A percentile compares a stretch with the other conserved stretches of the same genome.
phyloP scores from a whole-genome alignment of 352 stramenopile species.

The Phytophthora brassicae region DNA sequence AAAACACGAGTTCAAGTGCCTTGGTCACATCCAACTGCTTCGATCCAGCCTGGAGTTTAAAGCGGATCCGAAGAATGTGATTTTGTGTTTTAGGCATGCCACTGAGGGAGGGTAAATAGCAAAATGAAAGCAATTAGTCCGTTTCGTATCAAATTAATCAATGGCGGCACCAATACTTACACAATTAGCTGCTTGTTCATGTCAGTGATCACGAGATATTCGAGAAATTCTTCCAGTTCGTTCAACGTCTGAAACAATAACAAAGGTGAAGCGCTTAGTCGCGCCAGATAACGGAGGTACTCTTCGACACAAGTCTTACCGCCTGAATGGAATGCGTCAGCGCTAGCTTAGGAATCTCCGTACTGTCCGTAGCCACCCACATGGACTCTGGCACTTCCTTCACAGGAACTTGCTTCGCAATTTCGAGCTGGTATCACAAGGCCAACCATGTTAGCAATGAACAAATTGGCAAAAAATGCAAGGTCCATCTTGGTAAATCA shows the following conservation, averaged over 20 bases:
- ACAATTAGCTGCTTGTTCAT: constrained; percentile 65
- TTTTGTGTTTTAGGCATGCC: constrained; percentile 69
- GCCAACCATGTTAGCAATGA: neutral
- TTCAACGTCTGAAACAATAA: constrained; percentile 46
- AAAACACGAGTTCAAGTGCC: constrained; percentile 45
- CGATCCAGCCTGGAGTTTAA: constrained; percentile 63
- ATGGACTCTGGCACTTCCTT: constrained; percentile 62
- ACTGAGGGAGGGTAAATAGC: constrained; percentile 25
- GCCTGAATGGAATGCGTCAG: constrained; percentile 53
- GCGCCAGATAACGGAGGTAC: neutral
- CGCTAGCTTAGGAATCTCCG: constrained; percentile 61
- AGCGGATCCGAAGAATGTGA: constrained; percentile 58
- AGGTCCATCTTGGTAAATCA: neutral
- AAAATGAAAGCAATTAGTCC: neutral
- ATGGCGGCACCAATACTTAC: constrained; percentile 37
- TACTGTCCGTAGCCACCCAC: constrained; percentile 64
- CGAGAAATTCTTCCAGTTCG: constrained; percentile 66
- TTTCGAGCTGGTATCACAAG: constrained; percentile 45
- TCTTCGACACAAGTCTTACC: constrained; percentile 21
- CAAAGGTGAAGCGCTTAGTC: neutral
- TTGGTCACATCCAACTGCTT: constrained; percentile 61
- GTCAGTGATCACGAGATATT: constrained; percentile 80
- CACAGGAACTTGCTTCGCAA: constrained; percentile 59
- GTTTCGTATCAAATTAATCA: neutral
- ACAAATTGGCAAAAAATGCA: neutral